Conservation (phyloP, 495 filamentous ascomycete species). For the Penicillium roqueforti region DNA sequence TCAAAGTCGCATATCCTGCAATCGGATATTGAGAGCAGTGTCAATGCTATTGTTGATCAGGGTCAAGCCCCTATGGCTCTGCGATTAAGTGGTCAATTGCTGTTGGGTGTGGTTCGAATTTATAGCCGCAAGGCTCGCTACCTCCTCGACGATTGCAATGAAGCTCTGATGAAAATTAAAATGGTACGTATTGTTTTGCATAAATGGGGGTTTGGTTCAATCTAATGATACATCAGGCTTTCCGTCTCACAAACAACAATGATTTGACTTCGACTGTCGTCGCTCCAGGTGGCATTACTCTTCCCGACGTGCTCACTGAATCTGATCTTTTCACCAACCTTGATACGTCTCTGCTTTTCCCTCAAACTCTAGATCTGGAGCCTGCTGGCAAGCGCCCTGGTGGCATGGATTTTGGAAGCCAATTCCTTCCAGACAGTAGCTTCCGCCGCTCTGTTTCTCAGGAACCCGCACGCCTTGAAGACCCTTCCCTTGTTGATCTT, state of each 20-base stretch:
- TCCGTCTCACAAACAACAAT: slow-evolving; percentile 73
- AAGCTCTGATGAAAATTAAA: slow-evolving; percentile 95
- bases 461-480: slow-evolving; percentile 46
- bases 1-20: slow-evolving; percentile 92
- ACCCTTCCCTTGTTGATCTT: slow-evolving; percentile 47
- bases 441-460: slow-evolving; percentile 48
- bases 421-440: slow-evolving; percentile 63
- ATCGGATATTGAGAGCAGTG: slow-evolving; percentile 87
- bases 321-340: slow-evolving; percentile 76
- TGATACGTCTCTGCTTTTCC: slow-evolving; percentile 69
- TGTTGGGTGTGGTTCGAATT: slow-evolving; percentile 93
- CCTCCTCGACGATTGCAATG: slow-evolving; percentile 93
- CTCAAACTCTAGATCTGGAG: slow-evolving; percentile 57
- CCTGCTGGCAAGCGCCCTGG: slow-evolving; percentile 55
- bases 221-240: slow-evolving; percentile 50
- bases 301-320: slow-evolving; percentile 86
- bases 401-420: slow-evolving; percentile 57
- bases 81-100: slow-evolving; percentile 85
- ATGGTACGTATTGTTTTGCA: slow-evolving; percentile 61
- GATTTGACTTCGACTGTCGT: slow-evolving; percentile 69
- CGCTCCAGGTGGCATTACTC: slow-evolving; percentile 63
- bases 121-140: slow-evolving; percentile 97
- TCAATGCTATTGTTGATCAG: slow-evolving; percentile 88
- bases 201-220: background rate
- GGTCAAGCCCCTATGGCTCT: slow-evolving; percentile 94